Percentiles rank a stretch among this genome's conserved stretches.
Conservation (phyloP, 768 basidiomycete genomes). For the Neoboletus subvelutipes region DNA sequence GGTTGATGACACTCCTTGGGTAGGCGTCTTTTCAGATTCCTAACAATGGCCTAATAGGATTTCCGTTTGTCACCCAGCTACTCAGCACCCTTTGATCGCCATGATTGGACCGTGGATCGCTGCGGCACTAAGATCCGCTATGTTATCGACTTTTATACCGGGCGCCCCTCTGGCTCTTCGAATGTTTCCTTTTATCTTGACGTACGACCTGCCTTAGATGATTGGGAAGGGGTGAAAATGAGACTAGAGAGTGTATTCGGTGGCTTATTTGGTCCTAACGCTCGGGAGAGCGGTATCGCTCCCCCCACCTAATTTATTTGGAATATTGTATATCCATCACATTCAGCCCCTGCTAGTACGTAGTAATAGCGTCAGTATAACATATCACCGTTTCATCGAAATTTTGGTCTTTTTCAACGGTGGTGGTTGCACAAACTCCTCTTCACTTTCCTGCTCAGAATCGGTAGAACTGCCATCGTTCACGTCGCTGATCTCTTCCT, state of each 20-base stretch:
- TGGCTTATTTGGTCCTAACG: conserved; percentile 30
- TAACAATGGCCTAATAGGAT: background rate
- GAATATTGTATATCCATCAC: conserved; percentile 11
- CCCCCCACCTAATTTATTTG: conserved; percentile 15
- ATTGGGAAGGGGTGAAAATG: conserved; percentile 91
- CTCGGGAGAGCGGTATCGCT: conserved; percentile 17
- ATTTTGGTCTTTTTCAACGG: conserved; percentile 57
- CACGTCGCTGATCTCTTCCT: conserved; percentile 63
- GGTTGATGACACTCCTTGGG: conserved; percentile 84
- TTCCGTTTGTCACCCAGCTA: conserved; percentile 53
- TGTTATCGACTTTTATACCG: conserved; percentile 98
- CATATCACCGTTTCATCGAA: conserved; percentile 44
- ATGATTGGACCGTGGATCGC: conserved; percentile 96
- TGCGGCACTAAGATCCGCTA: conserved; percentile 89
- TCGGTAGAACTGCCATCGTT: conserved; percentile 45
- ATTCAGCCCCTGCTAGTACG: conserved; percentile 3
- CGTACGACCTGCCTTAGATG: conserved; percentile 90
- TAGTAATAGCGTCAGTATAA: conserved; percentile 11
- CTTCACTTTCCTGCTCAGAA: conserved; percentile 43
- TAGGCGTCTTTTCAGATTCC: conserved; percentile 38
- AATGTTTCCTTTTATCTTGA: conserved; percentile 90
- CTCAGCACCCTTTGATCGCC: conserved; percentile 91
- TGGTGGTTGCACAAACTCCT: conserved; percentile 49
- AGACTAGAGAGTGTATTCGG: conserved; percentile 60
- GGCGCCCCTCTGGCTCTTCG: conserved; percentile 49